Conservation (phyloP, 192 early-diverging fungal genomes). For the Coemansia sp. region DNA sequence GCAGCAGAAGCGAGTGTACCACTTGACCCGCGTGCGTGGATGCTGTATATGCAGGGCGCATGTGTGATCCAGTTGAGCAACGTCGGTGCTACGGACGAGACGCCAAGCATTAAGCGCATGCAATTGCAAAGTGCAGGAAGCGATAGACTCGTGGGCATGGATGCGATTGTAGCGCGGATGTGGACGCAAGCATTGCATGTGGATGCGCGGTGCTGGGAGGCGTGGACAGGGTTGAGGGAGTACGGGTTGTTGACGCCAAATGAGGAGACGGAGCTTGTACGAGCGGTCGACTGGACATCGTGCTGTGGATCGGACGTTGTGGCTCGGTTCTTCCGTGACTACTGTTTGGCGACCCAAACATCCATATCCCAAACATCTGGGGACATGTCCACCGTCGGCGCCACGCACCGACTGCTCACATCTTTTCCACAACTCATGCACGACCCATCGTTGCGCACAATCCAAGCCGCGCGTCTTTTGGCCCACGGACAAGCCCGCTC, state of each 20-base stretch:
- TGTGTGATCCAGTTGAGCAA: conserved; percentile 48
- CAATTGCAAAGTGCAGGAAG: conserved; percentile 8
- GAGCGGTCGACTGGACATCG: conserved; percentile 29
- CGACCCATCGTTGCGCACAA: conserved; percentile 44
- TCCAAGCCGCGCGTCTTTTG: conserved; percentile 48
- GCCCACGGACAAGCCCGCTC: conserved; percentile 29
- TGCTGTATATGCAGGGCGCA: conserved; percentile 55
- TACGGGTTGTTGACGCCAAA: conserved; percentile 40
- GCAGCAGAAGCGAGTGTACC: neutral
- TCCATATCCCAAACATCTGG: conserved; percentile 16
- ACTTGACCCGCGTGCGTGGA: conserved; percentile 34
- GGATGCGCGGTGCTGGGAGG: conserved; percentile 56
- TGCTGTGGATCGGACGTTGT: conserved; percentile 26
- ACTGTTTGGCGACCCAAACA: conserved; percentile 47
- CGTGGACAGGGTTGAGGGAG: conserved; percentile 51
- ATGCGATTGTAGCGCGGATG: conserved; percentile 28
- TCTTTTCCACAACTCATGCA: conserved; percentile 17
- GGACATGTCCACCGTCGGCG: neutral
- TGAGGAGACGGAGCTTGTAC: conserved; percentile 34
- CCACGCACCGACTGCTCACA: conserved; percentile 16
- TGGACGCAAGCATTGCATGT: conserved; percentile 29
- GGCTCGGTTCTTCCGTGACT: conserved; percentile 39
- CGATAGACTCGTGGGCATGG: conserved; percentile 26
- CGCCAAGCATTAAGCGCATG: conserved; percentile 41
- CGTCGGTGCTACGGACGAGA: conserved; percentile 36